A percentile compares a stretch with the other conserved stretches of the same genome.
These are phyloP conservation scores for Pugionium cornutum DNA, from an alignment of 345 rosid genomes.

Conservation along the genomic window DNA sequence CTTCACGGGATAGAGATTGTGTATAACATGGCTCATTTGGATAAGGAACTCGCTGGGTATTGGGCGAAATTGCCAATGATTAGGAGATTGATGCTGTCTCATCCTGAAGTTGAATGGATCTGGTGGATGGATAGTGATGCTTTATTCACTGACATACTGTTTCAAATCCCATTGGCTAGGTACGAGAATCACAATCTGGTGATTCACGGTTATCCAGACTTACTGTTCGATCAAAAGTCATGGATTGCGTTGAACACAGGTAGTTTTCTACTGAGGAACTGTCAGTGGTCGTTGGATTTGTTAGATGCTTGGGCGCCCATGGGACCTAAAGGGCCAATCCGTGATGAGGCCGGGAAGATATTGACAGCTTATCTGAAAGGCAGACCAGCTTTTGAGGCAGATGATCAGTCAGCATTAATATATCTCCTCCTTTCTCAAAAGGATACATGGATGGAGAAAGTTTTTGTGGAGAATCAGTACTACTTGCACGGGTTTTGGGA, in stretches of 20 bases:
- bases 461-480: conserved; percentile 85
- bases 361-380: conserved; percentile 89
- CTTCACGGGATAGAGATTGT: conserved; percentile 96
- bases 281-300: conserved; percentile 96
- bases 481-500: conserved; percentile 96
- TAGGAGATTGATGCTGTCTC: conserved; percentile 87
- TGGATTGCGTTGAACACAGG: conserved; percentile 98
- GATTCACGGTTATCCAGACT: conserved; percentile 90
- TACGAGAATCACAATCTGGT: conserved; percentile 71
- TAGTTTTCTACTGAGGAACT: conserved; percentile 88
- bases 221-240: conserved; percentile 81
- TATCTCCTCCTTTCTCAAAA: conserved; percentile 84
- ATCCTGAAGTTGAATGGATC: conserved; percentile 94
- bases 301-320: conserved; percentile 95
- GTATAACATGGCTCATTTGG: conserved; percentile 96
- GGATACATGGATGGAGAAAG: conserved; percentile 85
- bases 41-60: conserved; percentile 84
- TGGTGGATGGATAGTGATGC: conserved; percentile 99
- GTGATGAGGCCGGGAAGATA: conserved; percentile 91
- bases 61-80: conserved; percentile 97
- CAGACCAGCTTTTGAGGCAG: conserved; percentile 87
- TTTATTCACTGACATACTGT: conserved; percentile 91
- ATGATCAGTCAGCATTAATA: conserved; percentile 93
- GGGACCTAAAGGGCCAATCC: conserved; percentile 86
- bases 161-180: conserved; percentile 74